Base-by-base conservation (phyloP, 1,284 basidiomycete species). In the Leccinum subrobustum region DNA sequence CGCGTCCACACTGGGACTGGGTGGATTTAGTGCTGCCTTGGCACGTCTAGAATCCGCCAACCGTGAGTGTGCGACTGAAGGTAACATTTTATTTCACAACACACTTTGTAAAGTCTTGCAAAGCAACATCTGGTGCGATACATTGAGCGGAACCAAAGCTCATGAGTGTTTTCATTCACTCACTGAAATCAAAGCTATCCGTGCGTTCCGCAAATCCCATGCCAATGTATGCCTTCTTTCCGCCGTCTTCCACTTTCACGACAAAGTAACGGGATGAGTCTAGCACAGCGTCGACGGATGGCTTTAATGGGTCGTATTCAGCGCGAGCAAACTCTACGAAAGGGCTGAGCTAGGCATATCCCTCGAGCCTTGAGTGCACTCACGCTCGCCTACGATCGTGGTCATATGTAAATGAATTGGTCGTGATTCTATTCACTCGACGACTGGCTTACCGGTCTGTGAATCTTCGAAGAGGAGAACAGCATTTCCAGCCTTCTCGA, bases 181-280 rank as follows among this genome's bases (percentile, higher is more conserved):
- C 64, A 92, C 92, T 94, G 76, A 96, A 96, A 76, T 96, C 95
- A 75, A 97, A 97, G 65, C 92, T 92, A 69, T 97, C 95, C 31
- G 91, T 84, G 27, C 95, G 84, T 73, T 98, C 95, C 18, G 86
- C 84, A 73, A 97, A 98, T 7, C 96, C 95, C 84, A 97, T 90
- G 3, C 95, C 95, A 61, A 98, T 92, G 70, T 94, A 96, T 1
- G 95, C 95, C 70, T 93, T 89, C 75, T 84, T 88, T 12, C 93
- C 93, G 16, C 80, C 81, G 65, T 95, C 93, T 77, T 96, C 95
- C 2, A 98, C 90, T 57, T 94, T 84, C 31, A 98, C 81, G 6
- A 98, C 96, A 75, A 98, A 98, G 76, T 98, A 99, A 53, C 96
- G 86, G 8, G 93, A 96, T 0, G 93, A 96, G 76, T 99, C 96